phyloP scores from a whole-genome alignment of 192 early-diverging fungal genomes.

The Pilaira anomala region DNA sequence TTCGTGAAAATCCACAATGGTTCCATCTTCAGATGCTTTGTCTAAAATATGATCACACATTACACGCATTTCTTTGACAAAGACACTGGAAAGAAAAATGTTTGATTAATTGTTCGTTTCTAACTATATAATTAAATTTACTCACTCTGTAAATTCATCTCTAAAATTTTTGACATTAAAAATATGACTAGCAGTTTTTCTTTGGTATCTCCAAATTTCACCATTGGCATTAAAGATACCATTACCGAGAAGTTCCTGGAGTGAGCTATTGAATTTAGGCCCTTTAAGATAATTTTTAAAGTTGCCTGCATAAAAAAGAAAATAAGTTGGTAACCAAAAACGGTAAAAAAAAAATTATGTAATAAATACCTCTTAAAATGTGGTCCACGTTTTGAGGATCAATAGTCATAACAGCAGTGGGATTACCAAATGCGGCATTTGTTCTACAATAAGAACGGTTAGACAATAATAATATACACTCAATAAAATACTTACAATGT shows the following conservation, averaged over 20 bases:
- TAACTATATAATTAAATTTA: background rate
- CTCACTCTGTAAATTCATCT: slow-evolving; percentile 34
- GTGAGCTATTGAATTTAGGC: slow-evolving; percentile 38
- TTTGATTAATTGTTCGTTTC: background rate
- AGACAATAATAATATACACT: background rate
- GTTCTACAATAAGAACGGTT: slow-evolving; percentile 7
- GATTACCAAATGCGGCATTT: slow-evolving; percentile 20
- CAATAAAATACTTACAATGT: slow-evolving; percentile 6
- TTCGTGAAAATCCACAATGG: slow-evolving; percentile 44
- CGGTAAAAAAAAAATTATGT: background rate
- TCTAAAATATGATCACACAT: slow-evolving; percentile 17
- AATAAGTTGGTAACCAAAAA: background rate
- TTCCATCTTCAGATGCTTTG: slow-evolving; percentile 20
- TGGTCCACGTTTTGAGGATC: slow-evolving; percentile 37
- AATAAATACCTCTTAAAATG: slow-evolving; percentile 38
- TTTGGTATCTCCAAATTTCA: slow-evolving; percentile 51
- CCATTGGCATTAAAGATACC: slow-evolving; percentile 73
- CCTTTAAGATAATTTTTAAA: slow-evolving; percentile 42
- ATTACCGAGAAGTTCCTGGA: slow-evolving; percentile 53
- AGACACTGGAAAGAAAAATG: slow-evolving; percentile 7
- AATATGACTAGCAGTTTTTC: slow-evolving; percentile 45
- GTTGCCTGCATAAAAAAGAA: slow-evolving; percentile 16
- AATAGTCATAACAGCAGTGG: slow-evolving; percentile 18
- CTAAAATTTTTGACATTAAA: slow-evolving; percentile 37
- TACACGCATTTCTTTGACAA: slow-evolving; percentile 21